These are phyloP conservation scores for Diplotaxis tenuifolia DNA, from an alignment of 345 rosid species.

Conservation along the genomic window DNA sequence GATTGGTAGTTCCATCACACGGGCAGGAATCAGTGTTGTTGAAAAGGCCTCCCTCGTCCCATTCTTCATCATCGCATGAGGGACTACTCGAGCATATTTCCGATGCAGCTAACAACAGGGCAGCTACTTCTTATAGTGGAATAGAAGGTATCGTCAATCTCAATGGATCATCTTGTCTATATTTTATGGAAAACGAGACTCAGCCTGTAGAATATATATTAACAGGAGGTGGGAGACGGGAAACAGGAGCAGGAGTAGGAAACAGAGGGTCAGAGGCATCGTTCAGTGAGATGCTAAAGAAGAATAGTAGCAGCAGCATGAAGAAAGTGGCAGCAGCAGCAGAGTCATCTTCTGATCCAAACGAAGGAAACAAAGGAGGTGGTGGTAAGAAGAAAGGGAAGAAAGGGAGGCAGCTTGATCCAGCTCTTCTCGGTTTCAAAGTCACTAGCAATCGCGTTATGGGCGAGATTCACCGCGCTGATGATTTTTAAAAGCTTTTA, in stretches of 20 bases:
- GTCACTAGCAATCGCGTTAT: constrained; percentile 87
- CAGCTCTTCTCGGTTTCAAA: constrained; percentile 82
- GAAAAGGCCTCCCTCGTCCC: constrained; percentile 39
- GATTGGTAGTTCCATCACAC: constrained; percentile 38
- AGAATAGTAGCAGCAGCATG: constrained; percentile 20
- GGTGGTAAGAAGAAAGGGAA: constrained; percentile 78
- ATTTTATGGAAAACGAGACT: too few species aligned
- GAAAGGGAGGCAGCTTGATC: constrained; percentile 86
- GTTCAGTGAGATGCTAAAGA: constrained; percentile 66
- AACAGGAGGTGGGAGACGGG: neutral
- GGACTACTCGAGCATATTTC: constrained; percentile 43
- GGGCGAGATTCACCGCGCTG: constrained; percentile 77
- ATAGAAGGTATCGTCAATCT: constrained; percentile 41
- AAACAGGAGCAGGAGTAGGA: constrained; percentile 28
- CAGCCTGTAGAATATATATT: too few species aligned
- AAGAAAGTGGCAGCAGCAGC: constrained; percentile 25
- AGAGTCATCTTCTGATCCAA: constrained; percentile 28
- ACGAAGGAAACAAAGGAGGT: constrained; percentile 39
- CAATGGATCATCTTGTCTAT: neutral
- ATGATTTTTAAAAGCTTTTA: constrained; percentile 49
- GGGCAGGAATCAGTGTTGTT: constrained; percentile 42
- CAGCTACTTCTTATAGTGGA: constrained; percentile 32
- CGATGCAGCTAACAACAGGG: constrained; percentile 33
- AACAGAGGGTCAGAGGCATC: constrained; percentile 61
- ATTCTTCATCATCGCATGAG: constrained; percentile 50